These are phyloP conservation scores for Combretum micranthum DNA, from an alignment of 345 rosid genomes.

Conservation along the genomic window DNA sequence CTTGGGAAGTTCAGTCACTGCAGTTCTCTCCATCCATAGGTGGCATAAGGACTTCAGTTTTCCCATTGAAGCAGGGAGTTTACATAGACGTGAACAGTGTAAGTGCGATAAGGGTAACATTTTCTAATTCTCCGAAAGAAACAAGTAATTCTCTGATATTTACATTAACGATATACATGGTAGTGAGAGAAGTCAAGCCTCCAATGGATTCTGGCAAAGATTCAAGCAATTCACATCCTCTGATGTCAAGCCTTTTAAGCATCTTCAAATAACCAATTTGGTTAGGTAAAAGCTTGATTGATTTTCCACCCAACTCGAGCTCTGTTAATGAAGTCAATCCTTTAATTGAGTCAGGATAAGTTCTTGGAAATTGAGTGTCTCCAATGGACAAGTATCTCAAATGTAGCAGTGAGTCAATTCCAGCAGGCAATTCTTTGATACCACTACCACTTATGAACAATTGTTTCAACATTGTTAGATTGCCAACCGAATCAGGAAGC, in stretches of 20 bases:
- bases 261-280: slow-evolving; percentile 30
- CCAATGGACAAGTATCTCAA: slow-evolving; percentile 22
- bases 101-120: slow-evolving; percentile 23
- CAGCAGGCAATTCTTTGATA: slow-evolving; percentile 33
- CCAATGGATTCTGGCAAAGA: slow-evolving; percentile 37
- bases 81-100: slow-evolving; percentile 27
- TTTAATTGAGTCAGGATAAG: slow-evolving; percentile 33
- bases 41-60: slow-evolving; percentile 26
- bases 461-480: slow-evolving; percentile 25
- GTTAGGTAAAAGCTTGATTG: slow-evolving; percentile 26
- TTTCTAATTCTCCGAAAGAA: slow-evolving; percentile 36
- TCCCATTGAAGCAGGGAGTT: slow-evolving; percentile 40
- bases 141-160: slow-evolving; percentile 37
- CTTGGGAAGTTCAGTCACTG: slow-evolving; percentile 31
- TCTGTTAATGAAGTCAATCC: slow-evolving; percentile 26
- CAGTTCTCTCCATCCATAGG: slow-evolving; percentile 34
- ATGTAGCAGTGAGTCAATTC: slow-evolving; percentile 26
- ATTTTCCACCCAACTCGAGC: slow-evolving; percentile 21
- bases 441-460: slow-evolving; percentile 9
- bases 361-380: slow-evolving; percentile 17
- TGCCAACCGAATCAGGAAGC: slow-evolving; percentile 30
- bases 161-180: slow-evolving; percentile 14
- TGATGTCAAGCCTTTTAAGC: slow-evolving; percentile 30
- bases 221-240: slow-evolving; percentile 17
- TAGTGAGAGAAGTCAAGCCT: slow-evolving; percentile 23